phyloP scores from a whole-genome alignment of 164 flowering plant species.

The Malania oleifera region DNA sequence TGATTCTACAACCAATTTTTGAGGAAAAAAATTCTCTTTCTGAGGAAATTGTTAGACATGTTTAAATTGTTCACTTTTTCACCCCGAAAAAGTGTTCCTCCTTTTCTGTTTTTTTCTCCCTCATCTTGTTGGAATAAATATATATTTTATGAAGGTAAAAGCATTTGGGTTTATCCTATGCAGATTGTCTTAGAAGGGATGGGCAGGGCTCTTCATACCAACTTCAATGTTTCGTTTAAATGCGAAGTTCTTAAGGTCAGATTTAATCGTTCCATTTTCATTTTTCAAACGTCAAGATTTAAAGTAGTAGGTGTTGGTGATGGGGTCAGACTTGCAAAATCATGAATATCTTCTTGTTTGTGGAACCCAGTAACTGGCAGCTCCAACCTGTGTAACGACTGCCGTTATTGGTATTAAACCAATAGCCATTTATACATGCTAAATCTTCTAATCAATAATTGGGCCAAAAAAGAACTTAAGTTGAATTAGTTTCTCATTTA shows the following conservation, averaged over 20 bases:
- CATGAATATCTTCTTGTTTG: no score
- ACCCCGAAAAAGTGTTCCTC: no score
- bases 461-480: no score
- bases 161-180: slow-evolving; percentile 2
- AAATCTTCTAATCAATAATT: no score
- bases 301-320: no score
- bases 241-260: slow-evolving; percentile 90
- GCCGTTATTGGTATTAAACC: no score
- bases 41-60: slow-evolving; percentile 1
- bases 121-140: background rate
- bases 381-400: no score
- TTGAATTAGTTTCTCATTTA: no score
- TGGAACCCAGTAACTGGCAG: background rate
- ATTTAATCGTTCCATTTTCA: background rate
- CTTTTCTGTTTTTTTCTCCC: background rate
- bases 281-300: background rate
- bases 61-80: background rate
- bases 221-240: slow-evolving; percentile 84
- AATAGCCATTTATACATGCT: no score
- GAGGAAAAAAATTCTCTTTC: no score
- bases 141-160: background rate
- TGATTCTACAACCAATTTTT: slow-evolving; percentile 6
- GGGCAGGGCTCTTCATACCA: slow-evolving; percentile 97
- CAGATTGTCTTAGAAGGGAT: slow-evolving; percentile 97
- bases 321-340: no score